These are phyloP conservation scores for Ambrosiella beaveri DNA, from an alignment of 2,329 filamentous ascomycete species.

Conservation along the genomic window DNA sequence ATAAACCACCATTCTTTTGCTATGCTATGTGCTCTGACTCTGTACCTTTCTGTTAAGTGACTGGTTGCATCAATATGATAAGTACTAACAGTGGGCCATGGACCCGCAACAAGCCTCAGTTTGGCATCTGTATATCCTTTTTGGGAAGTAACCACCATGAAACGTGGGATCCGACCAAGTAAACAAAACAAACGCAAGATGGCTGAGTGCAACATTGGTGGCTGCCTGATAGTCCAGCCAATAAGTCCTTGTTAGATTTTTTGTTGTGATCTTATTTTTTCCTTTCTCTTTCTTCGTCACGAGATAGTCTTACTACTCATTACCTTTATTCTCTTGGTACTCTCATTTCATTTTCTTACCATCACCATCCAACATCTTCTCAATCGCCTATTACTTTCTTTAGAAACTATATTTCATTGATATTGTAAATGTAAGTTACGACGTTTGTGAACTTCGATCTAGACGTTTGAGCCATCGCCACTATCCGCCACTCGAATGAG, in stretches of 20 bases:
- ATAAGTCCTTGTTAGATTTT: background rate
- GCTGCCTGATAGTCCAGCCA: no score
- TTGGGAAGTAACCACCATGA: no score
- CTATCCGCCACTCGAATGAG: no score
- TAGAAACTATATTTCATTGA: background rate
- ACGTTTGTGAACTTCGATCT: background rate
- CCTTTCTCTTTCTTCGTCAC: background rate
- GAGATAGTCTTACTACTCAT: background rate
- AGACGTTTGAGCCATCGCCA: no score
- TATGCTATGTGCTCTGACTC: background rate
- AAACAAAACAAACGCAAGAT: no score
- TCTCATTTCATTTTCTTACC: background rate
- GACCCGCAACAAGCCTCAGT: no score
- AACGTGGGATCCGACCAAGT: no score
- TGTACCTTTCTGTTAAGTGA: background rate
- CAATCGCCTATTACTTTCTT: background rate
- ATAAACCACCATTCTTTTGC: background rate
- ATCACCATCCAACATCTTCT: background rate
- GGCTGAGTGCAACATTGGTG: no score
- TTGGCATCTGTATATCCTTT: no score
- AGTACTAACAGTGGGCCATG: no score
- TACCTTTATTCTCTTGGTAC: background rate
- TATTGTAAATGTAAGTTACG: background rate
- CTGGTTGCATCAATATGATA: background rate
- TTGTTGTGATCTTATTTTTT: background rate